phyloP scores from a whole-genome alignment of 306 rosid species.

The Canavalia ensiformis region DNA sequence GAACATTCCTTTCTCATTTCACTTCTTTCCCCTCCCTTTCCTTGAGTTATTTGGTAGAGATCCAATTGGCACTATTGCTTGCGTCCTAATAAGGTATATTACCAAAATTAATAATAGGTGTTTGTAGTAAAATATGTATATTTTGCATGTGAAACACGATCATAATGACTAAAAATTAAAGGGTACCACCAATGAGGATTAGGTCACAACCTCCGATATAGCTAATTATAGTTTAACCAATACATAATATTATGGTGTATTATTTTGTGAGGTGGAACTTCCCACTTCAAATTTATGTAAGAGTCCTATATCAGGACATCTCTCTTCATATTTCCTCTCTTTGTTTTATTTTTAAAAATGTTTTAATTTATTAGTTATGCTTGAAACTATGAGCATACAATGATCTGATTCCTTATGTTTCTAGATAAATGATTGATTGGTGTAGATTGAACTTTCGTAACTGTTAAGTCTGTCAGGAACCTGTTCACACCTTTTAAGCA shows the following conservation, averaged over 20 bases:
- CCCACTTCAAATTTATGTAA: no score
- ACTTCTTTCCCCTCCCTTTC: neutral
- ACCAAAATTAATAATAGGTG: neutral
- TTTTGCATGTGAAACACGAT: no score
- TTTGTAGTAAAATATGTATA: neutral
- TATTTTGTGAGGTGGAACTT: no score
- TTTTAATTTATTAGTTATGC: neutral
- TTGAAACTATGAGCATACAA: conserved; percentile 19
- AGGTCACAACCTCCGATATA: no score
- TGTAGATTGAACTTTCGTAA: conserved; percentile 13
- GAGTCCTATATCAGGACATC: no score
- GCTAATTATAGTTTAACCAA: no score
- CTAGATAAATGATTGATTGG: conserved; percentile 21
- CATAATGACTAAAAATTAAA: no score
- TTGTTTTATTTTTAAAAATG: no score
- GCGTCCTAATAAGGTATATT: neutral
- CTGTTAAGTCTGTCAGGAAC: conserved; percentile 19
- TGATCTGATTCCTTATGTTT: neutral
- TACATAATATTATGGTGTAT: no score
- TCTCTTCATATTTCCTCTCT: no score
- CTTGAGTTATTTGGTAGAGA: no score
- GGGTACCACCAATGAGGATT: no score
- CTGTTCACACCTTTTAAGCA: conserved; percentile 37
- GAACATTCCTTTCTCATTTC: conserved; percentile 6
- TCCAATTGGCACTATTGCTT: neutral